Base-by-base conservation (phyloP, 805 yeast species). In the Saccharomyces mikatae region DNA sequence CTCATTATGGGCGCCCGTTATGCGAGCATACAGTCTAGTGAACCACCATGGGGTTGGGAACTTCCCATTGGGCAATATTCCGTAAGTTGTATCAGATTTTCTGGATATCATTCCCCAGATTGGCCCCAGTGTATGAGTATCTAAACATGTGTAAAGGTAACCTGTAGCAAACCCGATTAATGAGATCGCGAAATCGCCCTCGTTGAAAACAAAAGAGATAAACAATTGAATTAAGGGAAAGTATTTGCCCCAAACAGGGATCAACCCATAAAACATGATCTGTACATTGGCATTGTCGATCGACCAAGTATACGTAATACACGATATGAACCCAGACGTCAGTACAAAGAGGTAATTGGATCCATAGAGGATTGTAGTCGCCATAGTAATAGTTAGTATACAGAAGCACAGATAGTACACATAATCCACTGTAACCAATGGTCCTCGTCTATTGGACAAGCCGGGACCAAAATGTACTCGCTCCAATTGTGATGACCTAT, bases 271-370 rank as follows among this genome's bases (percentile, higher is more conserved):
- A 61, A 82, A 81, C 63, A 78, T 77, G 46, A 82, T 79, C 28
- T 75, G 73, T 30, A 78, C 73, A 64, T 80, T 76, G 64, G 81
- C 77, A 64, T 76, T 79, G 21, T 76, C 74, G 46, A 86, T 70
- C 28, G 85, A 78, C 87, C 88, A 84, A 26, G 83, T 76, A 62
- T 76, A 81, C 3, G 84, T 80, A 48, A 83, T 72, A 49, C 63
- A 58, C 10, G 66, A 60, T 6, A 59, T 55, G 47, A 69, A 62
- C 10, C 65, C 68, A 46, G 58, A 52, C 11, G 65, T 58, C 32
- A 68, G 56, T 8, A 63, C 50, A 28, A 63, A 48, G 21, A 59
- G 51, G 11, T 49, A 22, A 14, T 49, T n/a, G 3, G 52, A 48
- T 3, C 65, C 66, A 30, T 53, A 52, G 17, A 52, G 17, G 14